Conservation (phyloP, 257 asterid genomes). For the Solanum etuberosum region DNA sequence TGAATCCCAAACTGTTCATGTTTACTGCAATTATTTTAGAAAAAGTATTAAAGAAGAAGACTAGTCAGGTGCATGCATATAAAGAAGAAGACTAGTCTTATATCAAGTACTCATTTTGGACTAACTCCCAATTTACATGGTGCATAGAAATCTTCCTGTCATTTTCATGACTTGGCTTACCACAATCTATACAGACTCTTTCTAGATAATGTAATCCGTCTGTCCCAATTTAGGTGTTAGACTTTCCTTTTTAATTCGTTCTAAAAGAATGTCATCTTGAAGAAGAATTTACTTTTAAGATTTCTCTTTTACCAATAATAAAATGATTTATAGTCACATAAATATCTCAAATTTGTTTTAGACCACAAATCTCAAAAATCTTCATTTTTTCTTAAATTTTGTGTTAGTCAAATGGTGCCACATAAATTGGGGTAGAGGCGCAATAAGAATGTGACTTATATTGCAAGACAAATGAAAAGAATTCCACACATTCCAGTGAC, state of each 20-base stretch:
- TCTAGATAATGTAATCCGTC: neutral
- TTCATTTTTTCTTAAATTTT: neutral
- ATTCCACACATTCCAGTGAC: neutral
- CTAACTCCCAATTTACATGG: neutral
- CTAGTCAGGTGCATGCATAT: neutral
- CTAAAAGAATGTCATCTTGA: neutral
- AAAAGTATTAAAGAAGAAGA: neutral
- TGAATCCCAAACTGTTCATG: neutral
- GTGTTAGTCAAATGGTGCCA: neutral
- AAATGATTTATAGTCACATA: neutral
- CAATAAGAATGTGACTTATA: neutral
- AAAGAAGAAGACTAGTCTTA: neutral
- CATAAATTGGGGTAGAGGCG: neutral
- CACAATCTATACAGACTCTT: neutral
- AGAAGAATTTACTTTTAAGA: neutral
- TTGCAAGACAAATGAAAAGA: neutral
- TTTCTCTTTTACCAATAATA: neutral
- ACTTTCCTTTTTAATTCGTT: neutral
- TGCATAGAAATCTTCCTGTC: neutral
- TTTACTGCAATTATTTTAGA: neutral
- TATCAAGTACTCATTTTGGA: neutral
- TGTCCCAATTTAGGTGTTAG: neutral
- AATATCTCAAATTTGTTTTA: neutral
- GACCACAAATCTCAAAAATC: fast-evolving
- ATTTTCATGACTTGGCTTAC: neutral